Evolutionary conservation across 192 early-diverging fungal species (phyloP), one percentile per base, ranked within the genome.

Genomic region (Rhizoclosmatium globosum): DNA sequence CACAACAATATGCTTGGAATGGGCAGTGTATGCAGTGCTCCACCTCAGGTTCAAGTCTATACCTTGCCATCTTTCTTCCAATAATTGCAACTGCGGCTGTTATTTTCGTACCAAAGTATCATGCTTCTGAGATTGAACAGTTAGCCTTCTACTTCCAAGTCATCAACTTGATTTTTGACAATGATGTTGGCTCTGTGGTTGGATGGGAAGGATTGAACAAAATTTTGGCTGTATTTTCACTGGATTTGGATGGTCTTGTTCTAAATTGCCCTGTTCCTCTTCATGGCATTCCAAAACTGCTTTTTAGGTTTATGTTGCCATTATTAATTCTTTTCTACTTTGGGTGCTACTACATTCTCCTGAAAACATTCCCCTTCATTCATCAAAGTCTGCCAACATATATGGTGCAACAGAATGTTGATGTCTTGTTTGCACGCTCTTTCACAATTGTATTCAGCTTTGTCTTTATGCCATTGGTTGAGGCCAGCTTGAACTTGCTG

Each of bases 251-350:
- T 46, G 78, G 61, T 15, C 13, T 79, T n/a, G 78, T 56, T 3
- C 17, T 56, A 13, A 44, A 79, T 44, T 79, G 78, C 48, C 69
- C 78, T 3, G 23, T 69, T n/a, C 58, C 69, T 9, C 11, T 79
- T 21, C 7, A 15, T 4, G 78, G 78, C 39, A 15, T 79, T 53
- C 7, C 15, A 21, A 79, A 79, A 66, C 56, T 31, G 15, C 31
- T 79, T 45, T 79, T 74, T 46, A 50, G 78, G 31, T 79, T 79
- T 50, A 19, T 74, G 4, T 48, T 79, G 47, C 78, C 78, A 13
- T 1, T 48, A 1, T 39, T 74, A 45, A 64, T 79, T 61, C 46
- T 73, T 4, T 21, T 79, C 4, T 50, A 45, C 19, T 58, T 79
- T 61, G 15, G 19, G 1, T 6, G 21, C 43, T 61, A 57, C 21